Base-by-base conservation (phyloP, 805 yeast species). In the Candida vaughaniae region DNA sequence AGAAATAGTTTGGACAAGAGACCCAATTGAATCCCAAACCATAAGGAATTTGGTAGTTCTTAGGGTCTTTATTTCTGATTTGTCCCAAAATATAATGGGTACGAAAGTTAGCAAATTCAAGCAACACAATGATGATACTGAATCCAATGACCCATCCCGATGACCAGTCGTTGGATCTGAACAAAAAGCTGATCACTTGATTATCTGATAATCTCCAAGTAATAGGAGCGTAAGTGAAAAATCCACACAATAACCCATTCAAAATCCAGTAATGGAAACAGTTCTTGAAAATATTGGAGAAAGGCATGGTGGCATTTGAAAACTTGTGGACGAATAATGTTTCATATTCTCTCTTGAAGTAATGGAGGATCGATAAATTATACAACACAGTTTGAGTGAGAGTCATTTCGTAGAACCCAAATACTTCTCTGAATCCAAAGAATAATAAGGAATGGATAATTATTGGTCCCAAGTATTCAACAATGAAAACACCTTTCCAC, bases 1-100 rank as follows among this genome's bases (percentile, higher is more conserved):
- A 91, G 49, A 88, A 83, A 62, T 93, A 93, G 67, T 93, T 93
- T 48, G 99, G 99, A 60, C 88, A 85, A n/a, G 93, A 80, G 23
- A 90, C 85, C 40, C 71, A 62, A 42, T 77, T 72, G 56, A 93
- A 93, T 7, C 91, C 85, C 50, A 86, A 95, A 14, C 96, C 96
- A 43, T 72, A 71, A 16, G 98, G 95, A 49, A 85, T 82, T 33
- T 67, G 74, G 47, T 82, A 82, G 41, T 73, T 80, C 49, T 62
- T 66, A 7, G 58, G 47, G 34, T 77, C 66, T 28, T 66, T 71
- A 3, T 72, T 52, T 51, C 93, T 73, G 46, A 85, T 64, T 19
- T 64, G 51, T 48, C 80, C 71, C 57, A 93, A 75, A 38, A 77
- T 79, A 39, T 74, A 52, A 60, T 93, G 99, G 18, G 86, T 75